These are phyloP conservation scores for Solanum infundibuliforme DNA, from an alignment of 257 asterid species.

Conservation along the genomic window DNA sequence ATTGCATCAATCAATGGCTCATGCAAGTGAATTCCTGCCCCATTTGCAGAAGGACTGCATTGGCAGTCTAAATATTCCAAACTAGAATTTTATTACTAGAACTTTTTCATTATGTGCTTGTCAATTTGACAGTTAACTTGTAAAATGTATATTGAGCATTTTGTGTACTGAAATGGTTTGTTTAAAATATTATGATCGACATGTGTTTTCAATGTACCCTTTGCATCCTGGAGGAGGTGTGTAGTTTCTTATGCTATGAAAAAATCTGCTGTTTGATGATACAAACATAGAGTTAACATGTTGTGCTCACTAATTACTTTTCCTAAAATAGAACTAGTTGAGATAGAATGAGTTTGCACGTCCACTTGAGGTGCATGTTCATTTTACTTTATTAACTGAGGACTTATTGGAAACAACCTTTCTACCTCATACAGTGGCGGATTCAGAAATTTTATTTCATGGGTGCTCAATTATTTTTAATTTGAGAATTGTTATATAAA, in stretches of 20 bases:
- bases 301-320: not conserved
- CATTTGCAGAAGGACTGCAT: not conserved
- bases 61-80: not conserved
- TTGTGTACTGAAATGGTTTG: constrained; percentile 23
- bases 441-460: too few species aligned
- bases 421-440: not conserved
- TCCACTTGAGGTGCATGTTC: constrained; percentile 68
- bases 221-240: constrained; percentile 82
- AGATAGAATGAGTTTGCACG: constrained; percentile 7
- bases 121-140: not conserved
- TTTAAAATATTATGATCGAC: constrained; percentile 84
- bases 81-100: not conserved
- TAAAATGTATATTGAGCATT: not conserved
- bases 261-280: not conserved
- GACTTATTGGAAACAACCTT: not conserved
- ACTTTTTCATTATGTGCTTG: not conserved
- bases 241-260: constrained; percentile 6
- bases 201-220: constrained; percentile 75
- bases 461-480: too few species aligned
- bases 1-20: not conserved
- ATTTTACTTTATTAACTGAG: constrained; percentile 1
- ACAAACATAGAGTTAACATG: not conserved
- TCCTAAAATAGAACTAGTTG: not conserved
- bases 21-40: not conserved
- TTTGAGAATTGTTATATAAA: too few species aligned